Percentiles rank a stretch among this genome's conserved stretches.
phyloP scores from a whole-genome alignment of 1,139 yeast genomes.

The Nakaseomyces nivariensis region DNA sequence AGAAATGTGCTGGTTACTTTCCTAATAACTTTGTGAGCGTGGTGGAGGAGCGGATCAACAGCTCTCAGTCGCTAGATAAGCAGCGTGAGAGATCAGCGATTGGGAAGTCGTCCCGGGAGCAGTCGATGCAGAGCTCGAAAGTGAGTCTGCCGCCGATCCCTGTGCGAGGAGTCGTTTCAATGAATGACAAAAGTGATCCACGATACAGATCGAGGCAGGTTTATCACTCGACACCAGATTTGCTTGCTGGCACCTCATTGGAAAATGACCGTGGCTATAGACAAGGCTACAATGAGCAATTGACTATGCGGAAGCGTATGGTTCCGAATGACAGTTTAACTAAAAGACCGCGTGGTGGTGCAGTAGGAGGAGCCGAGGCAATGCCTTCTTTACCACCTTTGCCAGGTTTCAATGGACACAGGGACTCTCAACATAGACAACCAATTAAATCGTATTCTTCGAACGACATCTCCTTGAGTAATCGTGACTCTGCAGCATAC shows the following conservation, averaged over 20 bases:
- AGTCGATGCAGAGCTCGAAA: neutral
- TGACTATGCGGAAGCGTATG: neutral
- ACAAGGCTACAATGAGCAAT: neutral
- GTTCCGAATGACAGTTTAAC: neutral
- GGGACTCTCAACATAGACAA: constrained; percentile 3
- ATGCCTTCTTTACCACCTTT: constrained; percentile 24
- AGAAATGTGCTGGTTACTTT: constrained; percentile 65
- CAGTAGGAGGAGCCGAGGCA: constrained; percentile 3
- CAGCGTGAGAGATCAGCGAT: neutral
- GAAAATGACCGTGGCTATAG: neutral
- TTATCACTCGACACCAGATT: constrained; percentile 9
- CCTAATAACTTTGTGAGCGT: constrained; percentile 80
- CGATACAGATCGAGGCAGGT: neutral
- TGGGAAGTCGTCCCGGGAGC: neutral
- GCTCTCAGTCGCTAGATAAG: neutral
- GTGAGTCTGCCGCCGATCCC: constrained; percentile 5
- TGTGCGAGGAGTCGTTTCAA: neutral
- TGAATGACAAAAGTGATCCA: neutral
- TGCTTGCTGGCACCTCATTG: constrained; percentile 5
- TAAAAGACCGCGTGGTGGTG: neutral
- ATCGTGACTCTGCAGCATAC: constrained; percentile 3
- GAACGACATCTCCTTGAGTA: constrained; percentile 15
- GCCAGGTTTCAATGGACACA: constrained; percentile 9
- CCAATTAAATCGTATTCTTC: constrained; percentile 23
- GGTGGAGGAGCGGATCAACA: constrained; percentile 30